Base-by-base conservation (phyloP, 345 rosid species). In the Barbarea vulgaris region DNA sequence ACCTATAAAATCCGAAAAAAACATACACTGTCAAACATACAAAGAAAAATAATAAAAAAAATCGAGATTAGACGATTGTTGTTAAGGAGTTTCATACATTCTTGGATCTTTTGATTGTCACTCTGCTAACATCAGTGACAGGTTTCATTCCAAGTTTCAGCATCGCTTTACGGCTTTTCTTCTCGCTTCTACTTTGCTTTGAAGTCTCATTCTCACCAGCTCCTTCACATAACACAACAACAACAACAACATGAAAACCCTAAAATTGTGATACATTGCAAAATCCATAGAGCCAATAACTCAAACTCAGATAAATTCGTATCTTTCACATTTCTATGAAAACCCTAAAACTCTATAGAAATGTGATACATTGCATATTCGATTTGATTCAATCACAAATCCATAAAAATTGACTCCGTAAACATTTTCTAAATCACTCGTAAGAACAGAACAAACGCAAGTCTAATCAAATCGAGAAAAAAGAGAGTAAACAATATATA, bases 181-280 rank as follows among this genome's bases (percentile, higher is more conserved):
- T 91, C 83, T 91, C 97, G 74, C 95, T 91, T 79, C 93, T 83
- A 74, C 95, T 89, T 74, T 91, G 97, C 83, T 88, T 91, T 0
- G 90, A 91, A 55, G 83, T 76, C 65, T 88, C 97, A 82, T 85
- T 82, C 8, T 82, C 87, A 73, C 87, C 97, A 85, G 86, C 83
- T 77, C 64, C 66, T 44, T 51, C 60, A 44, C 44, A 75, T 54
- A 31, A 58, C 57, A 31, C 7, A 25, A 12, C 24, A 41, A 4
- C 34, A 59, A 60, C 22, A 54, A 51, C 31, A 52, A 69, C 14
- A 76, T 41, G 1, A 67, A 15, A 41, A 24, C 77, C 53, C 42
- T n/a, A 34, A 34, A 9, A 4, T 4, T 4, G 18, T 6, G 2
- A 53, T 25, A 53, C 51, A 65, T 31, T 25, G 12, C 25, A 24